Base-by-base conservation (phyloP, 495 filamentous ascomycete genomes). In the Aspergillus heteromorphus region DNA sequence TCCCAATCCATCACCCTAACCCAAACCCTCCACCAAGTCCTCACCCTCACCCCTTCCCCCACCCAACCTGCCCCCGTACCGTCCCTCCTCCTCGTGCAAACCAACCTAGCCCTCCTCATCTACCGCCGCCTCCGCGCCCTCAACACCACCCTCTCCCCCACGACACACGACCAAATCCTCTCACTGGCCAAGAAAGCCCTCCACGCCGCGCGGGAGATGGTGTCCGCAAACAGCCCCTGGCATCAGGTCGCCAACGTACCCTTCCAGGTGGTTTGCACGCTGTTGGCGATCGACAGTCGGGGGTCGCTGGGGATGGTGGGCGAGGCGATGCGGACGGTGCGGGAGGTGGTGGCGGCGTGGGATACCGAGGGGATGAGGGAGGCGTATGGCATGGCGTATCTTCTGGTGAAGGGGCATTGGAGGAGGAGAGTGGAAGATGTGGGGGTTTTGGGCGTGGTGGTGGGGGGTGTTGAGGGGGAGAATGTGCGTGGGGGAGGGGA, bases 221-320 rank as follows among this genome's bases (percentile, higher is more conserved):
- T 69, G 11, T 61, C 65, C 0, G 51, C 63, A 2, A 57, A 56
- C 13, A 68, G 67, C 29, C 76, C 78, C 1, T 84, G 79, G 81
- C 80, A 81, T 54, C 76, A 81, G 52, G 66, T 78, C 10, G 74
- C 77, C 19, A 76, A 80, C 43, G 74, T 78, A 1, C 75, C 80
- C 0, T 83, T 84, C 54, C 81, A 84, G 53, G 68, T 75, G 6
- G 66, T 83, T 45, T 81, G 79, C 53, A 70, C 78, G 0, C 65
- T 81, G 3, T 62, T 84, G 14, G 74, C 78, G 1, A 79, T 83
- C 25, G 78, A 79, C 42, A 79, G 65, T 16, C 67, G 71, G 0
- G 66, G 75, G 2, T 76, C 76, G 10, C 55, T 83, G 14, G 64
- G 57, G 6, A 58, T 79, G 53, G 61, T 84, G 6, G 61, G 68